Conservation (phyloP, 1,139 yeast species). For the Candida sp. region DNA sequence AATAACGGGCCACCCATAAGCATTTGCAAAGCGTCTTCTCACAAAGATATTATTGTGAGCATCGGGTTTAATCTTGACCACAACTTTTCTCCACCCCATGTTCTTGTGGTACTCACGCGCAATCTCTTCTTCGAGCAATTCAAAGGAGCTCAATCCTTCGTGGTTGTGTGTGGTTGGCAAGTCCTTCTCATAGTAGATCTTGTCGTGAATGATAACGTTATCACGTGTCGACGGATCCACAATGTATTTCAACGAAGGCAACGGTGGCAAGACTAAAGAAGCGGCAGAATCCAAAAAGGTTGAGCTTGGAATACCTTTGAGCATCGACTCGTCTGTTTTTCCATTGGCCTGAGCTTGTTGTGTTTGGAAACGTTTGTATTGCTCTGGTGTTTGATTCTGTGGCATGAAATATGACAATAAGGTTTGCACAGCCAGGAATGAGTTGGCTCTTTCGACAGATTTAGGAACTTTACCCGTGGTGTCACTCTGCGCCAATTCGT, state of each 20-base stretch:
- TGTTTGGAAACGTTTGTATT: conserved; percentile 37
- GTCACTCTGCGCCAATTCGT: conserved; percentile 8
- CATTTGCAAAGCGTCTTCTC: conserved; percentile 87
- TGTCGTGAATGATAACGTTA: conserved; percentile 44
- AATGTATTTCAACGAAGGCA: conserved; percentile 74
- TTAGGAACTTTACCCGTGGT: conserved; percentile 11
- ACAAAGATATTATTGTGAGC: conserved; percentile 96
- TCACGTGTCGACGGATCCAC: conserved; percentile 57
- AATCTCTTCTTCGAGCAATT: conserved; percentile 71
- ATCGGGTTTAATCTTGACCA: conserved; percentile 87
- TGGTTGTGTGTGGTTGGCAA: conserved; percentile 22
- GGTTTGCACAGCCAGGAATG: conserved; percentile 44
- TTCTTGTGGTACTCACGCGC: conserved; percentile 89
- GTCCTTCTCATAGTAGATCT: conserved; percentile 40
- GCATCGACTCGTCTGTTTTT: conserved; percentile 4
- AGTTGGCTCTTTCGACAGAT: conserved; percentile 11
- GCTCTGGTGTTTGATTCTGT: conserved; percentile 31
- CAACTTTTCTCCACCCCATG: conserved; percentile 91
- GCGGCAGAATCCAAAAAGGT: conserved; percentile 87
- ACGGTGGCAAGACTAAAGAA: conserved; percentile 82
- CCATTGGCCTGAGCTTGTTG: conserved; percentile 5
- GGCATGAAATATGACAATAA: conserved; percentile 50
- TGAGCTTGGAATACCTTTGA: conserved; percentile 59
- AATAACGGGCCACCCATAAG: conserved; percentile 96
- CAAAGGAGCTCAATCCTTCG: conserved; percentile 20